Conservation (phyloP, 768 basidiomycete genomes). For the Suillus weaverae region DNA sequence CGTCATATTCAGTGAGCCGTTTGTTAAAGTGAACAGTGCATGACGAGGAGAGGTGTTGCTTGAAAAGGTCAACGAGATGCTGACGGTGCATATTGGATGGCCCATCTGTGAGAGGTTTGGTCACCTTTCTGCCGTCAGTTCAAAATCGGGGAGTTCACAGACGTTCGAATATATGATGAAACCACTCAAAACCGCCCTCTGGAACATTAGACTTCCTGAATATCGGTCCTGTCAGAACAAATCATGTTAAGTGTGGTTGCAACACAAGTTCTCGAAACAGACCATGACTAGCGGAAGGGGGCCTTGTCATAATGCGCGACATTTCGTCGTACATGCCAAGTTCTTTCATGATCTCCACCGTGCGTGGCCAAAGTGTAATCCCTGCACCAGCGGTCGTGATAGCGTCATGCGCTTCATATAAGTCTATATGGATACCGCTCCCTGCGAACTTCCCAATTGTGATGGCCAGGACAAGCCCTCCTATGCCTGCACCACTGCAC, state of each 20-base stretch:
- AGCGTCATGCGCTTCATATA: conserved; percentile 45
- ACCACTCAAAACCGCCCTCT: conserved; percentile 33
- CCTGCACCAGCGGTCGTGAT: conserved; percentile 40
- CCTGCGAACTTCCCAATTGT: conserved; percentile 29
- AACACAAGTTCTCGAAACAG: background rate
- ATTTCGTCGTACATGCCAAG: conserved; percentile 36
- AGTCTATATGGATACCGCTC: conserved; percentile 33
- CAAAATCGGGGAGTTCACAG: conserved; percentile 16
- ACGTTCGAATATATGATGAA: conserved; percentile 15
- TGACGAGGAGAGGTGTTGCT: conserved; percentile 19
- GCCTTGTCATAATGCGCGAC: conserved; percentile 15
- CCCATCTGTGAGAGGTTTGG: conserved; percentile 18
- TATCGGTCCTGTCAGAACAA: background rate
- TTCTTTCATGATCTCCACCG: conserved; percentile 43
- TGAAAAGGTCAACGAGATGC: conserved; percentile 19
- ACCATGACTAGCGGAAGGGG: conserved; percentile 10
- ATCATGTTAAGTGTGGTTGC: background rate
- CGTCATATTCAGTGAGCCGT: conserved; percentile 19
- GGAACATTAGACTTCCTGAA: conserved; percentile 28
- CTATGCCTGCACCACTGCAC: conserved; percentile 27
- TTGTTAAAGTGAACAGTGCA: conserved; percentile 21
- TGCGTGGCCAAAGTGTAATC: conserved; percentile 45
- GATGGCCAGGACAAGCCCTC: conserved; percentile 40
- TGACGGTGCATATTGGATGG: conserved; percentile 22
- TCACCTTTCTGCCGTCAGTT: conserved; percentile 25